Base-by-base conservation (phyloP, 108 stramenopile species). In the Cafeteria roenbergensis region DNA sequence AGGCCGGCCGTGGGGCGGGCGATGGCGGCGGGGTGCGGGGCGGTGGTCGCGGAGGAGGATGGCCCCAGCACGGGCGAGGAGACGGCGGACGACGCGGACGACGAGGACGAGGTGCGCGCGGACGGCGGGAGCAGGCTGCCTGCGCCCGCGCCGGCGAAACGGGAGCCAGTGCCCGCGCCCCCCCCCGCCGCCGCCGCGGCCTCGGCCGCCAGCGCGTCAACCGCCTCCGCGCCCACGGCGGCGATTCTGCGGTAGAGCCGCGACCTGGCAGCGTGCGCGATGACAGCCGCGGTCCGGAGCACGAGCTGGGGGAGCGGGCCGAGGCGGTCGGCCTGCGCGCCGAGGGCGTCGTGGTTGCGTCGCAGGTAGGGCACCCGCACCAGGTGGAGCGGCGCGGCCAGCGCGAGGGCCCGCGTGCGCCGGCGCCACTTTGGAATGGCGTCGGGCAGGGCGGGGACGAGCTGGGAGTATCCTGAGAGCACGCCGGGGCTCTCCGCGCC, bases 251-350 rank as follows among this genome's bases (percentile, higher is more conserved):
- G 6, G 42, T 6, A 48, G 12, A 48, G 6, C 12, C 12, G 17
- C 42, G 6, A 12, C 59, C 22, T 12, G 21, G 20, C 2, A 3
- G 22, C 24, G 59, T 27, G 22, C 17, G 29, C 63, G 33, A 69
- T 66, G 24, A 69, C 22, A 36, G 64, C 36, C 20, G 63, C 71
- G 28, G 52, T 64, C 28, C n/a, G 48, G 1, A 72, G 71, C 26
- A 72, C 53, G 33, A 72, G 22, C 42, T 72, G 71, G 27, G 66
- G 33, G 22, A 62, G 24, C 20, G 66, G n/a, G 35, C 26, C 20
- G 30, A 57, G 66, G 22, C 71, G 71, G 55, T 70, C 69, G 17
- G 64, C 69, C 12, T 21, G 27, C 24, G 26, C 59, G 27, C 63
- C 52, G 0, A 63, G 52, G 25, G 9, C n/a, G 2, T 12, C 1